These are phyloP conservation scores for Saxophila tyrrhenica DNA, from an alignment of 495 filamentous ascomycete genomes.

Conservation along the genomic window DNA sequence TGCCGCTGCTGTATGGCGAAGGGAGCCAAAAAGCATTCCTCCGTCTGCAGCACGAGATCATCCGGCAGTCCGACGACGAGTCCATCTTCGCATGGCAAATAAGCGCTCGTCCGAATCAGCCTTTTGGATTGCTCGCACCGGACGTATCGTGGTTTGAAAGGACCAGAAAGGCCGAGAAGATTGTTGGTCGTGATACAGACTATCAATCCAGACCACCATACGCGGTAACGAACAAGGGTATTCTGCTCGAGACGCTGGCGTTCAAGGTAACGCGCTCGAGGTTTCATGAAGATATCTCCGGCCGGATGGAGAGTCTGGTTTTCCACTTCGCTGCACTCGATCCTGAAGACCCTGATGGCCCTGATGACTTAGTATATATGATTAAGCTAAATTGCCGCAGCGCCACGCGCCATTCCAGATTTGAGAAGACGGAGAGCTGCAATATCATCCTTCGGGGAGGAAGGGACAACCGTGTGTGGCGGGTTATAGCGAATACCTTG, in stretches of 20 bases:
- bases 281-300: too few relatives aligned
- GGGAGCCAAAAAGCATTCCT: constrained; percentile 16
- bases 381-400: background rate
- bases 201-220: background rate
- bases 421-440: background rate
- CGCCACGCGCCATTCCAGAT: background rate
- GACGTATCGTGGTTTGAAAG: background rate
- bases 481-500: background rate
- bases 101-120: background rate
- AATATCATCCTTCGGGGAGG: background rate
- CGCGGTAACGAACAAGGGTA: background rate
- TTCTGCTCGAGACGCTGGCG: background rate
- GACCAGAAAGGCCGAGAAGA: background rate
- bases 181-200: background rate
- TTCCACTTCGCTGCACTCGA: too few relatives aligned
- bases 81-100: constrained; percentile 4
- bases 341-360: too few relatives aligned
- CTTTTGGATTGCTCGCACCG: background rate
- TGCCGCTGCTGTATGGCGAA: constrained; percentile 21
- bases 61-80: constrained; percentile 3
- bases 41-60: constrained; percentile 13
- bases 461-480: background rate
- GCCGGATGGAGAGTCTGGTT: too few relatives aligned
- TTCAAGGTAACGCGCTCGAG: too few relatives aligned
- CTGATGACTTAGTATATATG: too few relatives aligned